phyloP scores from a whole-genome alignment of 176 grass and related monocot genomes.

The Zoysia pacifica region DNA sequence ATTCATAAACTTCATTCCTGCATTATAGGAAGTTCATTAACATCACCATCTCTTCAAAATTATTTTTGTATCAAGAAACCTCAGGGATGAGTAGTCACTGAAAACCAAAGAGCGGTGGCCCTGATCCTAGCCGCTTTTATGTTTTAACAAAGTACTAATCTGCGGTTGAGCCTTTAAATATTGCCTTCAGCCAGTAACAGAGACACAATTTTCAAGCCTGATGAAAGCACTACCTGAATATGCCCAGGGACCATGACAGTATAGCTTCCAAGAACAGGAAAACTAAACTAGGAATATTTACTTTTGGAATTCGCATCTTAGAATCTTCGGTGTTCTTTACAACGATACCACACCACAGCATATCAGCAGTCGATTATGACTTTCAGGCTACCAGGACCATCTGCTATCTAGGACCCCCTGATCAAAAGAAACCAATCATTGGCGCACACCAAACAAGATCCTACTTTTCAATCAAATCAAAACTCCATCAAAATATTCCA shows the following conservation, averaged over 20 bases:
- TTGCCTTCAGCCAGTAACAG: not conserved
- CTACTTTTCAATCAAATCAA: slow-evolving; percentile 7
- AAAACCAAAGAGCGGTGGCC: not conserved
- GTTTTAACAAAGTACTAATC: not conserved
- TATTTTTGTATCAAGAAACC: not conserved
- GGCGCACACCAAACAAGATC: not conserved
- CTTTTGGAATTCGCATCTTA: slow-evolving; percentile 6
- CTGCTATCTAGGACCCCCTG: not conserved
- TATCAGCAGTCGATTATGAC: not conserved
- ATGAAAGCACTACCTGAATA: not conserved
- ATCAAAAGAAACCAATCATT: slow-evolving; percentile 25
- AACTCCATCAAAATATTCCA: not conserved
- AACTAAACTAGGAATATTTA: not conserved
- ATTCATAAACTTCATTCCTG: slow-evolving; percentile 71
- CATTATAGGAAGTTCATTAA: slow-evolving; percentile 20
- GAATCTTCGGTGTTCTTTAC: not conserved
- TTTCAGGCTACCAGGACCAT: slow-evolving; percentile 7
- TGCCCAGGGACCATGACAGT: not conserved
- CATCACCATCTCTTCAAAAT: not conserved
- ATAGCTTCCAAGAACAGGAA: not conserved
- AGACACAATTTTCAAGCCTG: not conserved
- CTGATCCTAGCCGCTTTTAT: not conserved
- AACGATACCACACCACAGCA: not conserved
- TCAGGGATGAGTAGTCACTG: not conserved
- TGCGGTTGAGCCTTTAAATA: not conserved